Base-by-base conservation (phyloP, 495 filamentous ascomycete species). In the Hyaloscypha hepaticicola region DNA sequence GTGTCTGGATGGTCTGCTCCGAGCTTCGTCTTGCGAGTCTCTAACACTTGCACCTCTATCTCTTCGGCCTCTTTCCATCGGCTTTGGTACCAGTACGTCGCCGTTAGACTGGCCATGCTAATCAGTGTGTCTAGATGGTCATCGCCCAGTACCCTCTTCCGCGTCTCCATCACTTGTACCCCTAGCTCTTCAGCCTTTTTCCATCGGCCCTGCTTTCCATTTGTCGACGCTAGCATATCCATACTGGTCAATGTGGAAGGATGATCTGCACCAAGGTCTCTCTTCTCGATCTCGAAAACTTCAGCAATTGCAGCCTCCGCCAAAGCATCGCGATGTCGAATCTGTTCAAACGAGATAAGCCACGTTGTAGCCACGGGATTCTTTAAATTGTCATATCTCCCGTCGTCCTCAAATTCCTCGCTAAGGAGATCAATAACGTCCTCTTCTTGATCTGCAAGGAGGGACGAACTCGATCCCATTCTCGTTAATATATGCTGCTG, bases 401-500 rank as follows among this genome's bases (percentile, higher is more conserved):
- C 51, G 8, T 60, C 25, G 12, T 69, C 66, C 22, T 65, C 26
- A 55, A 69, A 65, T 4, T 69, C 57, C 33, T 62, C 52, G 38
- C 65, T 68, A 7, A 78, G 71, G 14, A 50, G 19, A 12, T 66
- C 62, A 3, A 70, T 65, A 6, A 69, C 41, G 26, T 71, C 19
- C 38, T 72, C 58, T 29, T 74, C 69, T 38, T 66, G 69, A 21
- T 69, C 33, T 29, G 27, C 16, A 14, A 55, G 25, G 29, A 65
- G 34, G 3, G 5, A 29, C 5, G 62, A 25, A 29, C 65, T 9
- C 29, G 12, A 61, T 61, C 14, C 34, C 29, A 27, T 77, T 82
- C 61, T 77, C 70, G 53, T 75, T 75, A 7, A 85, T 81, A 63
- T 77, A 85, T 9, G 79, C 73, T 19, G 79, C 72, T 4, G 82